phyloP scores from a whole-genome alignment of 2,329 filamentous ascomycete genomes.

The Coniochaeta hoffmannii region DNA sequence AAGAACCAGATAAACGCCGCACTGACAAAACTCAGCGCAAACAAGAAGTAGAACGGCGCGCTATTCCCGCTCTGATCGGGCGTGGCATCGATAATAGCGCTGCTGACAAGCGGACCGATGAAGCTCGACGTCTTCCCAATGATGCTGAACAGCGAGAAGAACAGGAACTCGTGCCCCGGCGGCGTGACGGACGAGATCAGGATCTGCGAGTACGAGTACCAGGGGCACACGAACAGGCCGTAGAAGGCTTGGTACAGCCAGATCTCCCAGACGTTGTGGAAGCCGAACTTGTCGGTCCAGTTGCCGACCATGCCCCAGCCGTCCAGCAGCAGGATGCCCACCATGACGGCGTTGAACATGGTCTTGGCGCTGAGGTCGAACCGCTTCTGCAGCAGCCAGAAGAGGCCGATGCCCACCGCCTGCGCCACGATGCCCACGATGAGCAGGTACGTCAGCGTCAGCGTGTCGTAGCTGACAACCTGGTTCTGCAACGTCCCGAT shows the following conservation, averaged over 20 bases:
- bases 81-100: constrained; percentile 59
- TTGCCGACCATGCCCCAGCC: constrained; percentile 39
- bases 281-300: constrained; percentile 35
- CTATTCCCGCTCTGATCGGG: constrained; percentile 46
- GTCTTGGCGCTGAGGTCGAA: constrained; percentile 54
- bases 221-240: constrained; percentile 59
- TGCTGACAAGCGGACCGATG: constrained; percentile 61
- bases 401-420: constrained; percentile 52
- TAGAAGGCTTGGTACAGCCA: constrained; percentile 48
- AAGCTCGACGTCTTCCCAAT: constrained; percentile 62
- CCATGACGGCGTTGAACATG: constrained; percentile 60
- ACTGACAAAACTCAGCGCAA: constrained; percentile 48
- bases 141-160: constrained; percentile 63
- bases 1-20: constrained; percentile 45
- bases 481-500: constrained; percentile 58
- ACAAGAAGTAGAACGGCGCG: constrained; percentile 60
- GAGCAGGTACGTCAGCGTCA: constrained; percentile 58
- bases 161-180: constrained; percentile 60
- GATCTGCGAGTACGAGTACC: constrained; percentile 64
- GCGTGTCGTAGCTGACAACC: constrained; percentile 56
- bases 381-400: constrained; percentile 55
- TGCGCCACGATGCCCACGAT: constrained; percentile 60
- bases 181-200: constrained; percentile 66
- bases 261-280: constrained; percentile 37
- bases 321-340: constrained; percentile 53